Conservation (phyloP, 495 filamentous ascomycete genomes). For the Cercophora sp. region DNA sequence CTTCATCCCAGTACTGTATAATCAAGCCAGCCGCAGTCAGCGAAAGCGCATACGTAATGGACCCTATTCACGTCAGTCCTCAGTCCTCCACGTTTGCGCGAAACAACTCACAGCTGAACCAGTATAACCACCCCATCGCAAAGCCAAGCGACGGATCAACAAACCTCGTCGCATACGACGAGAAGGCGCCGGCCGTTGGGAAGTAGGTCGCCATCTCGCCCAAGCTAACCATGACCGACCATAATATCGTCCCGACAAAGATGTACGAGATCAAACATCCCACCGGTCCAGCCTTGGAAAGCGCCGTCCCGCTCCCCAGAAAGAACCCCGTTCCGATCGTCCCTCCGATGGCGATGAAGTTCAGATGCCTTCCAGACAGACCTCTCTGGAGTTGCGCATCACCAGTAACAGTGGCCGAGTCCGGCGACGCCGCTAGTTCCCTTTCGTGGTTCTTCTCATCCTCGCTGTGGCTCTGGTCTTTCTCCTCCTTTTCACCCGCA, state of each 20-base stretch:
- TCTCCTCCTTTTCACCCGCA: background rate
- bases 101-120: conserved; percentile 37
- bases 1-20: conserved; percentile 68
- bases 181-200: conserved; percentile 71
- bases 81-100: background rate
- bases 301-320: conserved; percentile 61
- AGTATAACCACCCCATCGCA: conserved; percentile 68
- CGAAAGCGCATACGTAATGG: conserved; percentile 69
- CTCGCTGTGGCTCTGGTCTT: no score
- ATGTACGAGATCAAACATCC: conserved; percentile 65
- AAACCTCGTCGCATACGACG: conserved; percentile 68
- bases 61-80: conserved; percentile 19
- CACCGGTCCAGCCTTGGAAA: conserved; percentile 60
- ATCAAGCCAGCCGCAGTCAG: conserved; percentile 70
- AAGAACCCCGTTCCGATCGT: conserved; percentile 76
- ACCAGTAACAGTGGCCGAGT: conserved; percentile 10
- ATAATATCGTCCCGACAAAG: conserved; percentile 64
- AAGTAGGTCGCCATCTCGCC: conserved; percentile 75
- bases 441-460: no score
- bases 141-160: conserved; percentile 73
- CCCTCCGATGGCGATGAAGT: conserved; percentile 66
- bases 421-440: no score
- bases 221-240: conserved; percentile 53
- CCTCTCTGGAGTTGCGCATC: conserved; percentile 21
- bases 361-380: conserved; percentile 47